A percentile compares a stretch with the other conserved stretches of the same genome.
phyloP scores from a whole-genome alignment of 2,329 filamentous ascomycete species.

The Cercospora zeina region DNA sequence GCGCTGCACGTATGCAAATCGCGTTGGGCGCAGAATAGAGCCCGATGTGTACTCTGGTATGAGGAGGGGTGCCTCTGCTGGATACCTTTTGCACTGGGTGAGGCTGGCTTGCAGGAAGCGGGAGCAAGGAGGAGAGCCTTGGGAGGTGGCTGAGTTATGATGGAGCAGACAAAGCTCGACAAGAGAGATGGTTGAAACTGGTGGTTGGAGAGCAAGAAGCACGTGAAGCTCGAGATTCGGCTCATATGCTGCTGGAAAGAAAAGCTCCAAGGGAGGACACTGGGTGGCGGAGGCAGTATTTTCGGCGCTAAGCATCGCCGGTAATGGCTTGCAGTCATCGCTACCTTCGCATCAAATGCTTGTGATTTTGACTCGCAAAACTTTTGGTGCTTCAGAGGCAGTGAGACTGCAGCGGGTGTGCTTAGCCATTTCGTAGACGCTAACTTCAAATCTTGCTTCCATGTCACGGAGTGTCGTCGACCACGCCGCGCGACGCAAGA shows the following conservation, averaged over 20 bases:
- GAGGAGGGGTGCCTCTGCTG: too few relatives aligned
- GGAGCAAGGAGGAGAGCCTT: not conserved
- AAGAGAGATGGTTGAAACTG: not conserved
- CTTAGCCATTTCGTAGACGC: not conserved
- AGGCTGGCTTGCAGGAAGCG: not conserved
- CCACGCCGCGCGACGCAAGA: not conserved
- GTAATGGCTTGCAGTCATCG: not conserved
- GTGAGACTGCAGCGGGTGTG: not conserved
- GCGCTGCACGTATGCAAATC: too few relatives aligned
- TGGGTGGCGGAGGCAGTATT: not conserved
- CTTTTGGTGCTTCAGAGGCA: not conserved
- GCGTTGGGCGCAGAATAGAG: too few relatives aligned
- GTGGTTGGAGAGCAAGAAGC: not conserved
- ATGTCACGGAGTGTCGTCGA: not conserved
- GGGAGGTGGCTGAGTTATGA: not conserved
- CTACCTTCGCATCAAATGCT: not conserved
- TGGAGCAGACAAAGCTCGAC: not conserved
- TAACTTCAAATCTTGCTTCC: not conserved
- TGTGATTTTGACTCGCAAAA: not conserved
- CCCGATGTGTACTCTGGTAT: too few relatives aligned
- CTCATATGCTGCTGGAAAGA: not conserved
- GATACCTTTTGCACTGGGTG: not conserved
- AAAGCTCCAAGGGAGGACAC: not conserved
- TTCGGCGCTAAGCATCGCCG: not conserved
- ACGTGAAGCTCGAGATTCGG: not conserved